A percentile compares a stretch with the other conserved stretches of the same genome.
These are phyloP conservation scores for Ogataea ganodermae DNA, from an alignment of 805 yeast genomes.

Conservation along the genomic window DNA sequence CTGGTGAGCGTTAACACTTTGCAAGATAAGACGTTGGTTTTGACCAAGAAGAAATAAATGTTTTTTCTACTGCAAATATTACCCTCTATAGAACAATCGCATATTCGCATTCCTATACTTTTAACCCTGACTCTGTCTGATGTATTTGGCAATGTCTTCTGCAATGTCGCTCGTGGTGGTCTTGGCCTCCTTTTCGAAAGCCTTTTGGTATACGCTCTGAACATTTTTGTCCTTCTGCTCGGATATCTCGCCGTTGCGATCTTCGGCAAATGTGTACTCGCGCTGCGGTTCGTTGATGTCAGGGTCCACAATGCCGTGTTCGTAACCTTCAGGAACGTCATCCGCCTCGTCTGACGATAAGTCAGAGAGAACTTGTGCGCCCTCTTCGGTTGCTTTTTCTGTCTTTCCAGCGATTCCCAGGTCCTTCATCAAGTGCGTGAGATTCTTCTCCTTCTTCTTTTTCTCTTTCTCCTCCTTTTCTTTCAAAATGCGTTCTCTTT, in stretches of 20 bases:
- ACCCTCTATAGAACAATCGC: conserved; percentile 2
- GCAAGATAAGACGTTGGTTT: conserved; percentile 23
- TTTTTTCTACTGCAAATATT: background rate
- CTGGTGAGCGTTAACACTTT: conserved; percentile 25
- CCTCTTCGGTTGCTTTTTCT: conserved; percentile 32
- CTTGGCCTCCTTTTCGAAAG: conserved; percentile 65
- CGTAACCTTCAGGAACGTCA: conserved; percentile 41
- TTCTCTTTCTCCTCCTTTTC: conserved; percentile 77
- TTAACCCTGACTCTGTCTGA: conserved; percentile 34
- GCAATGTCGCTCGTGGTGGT: conserved; percentile 66
- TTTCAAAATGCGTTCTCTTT: conserved; percentile 77
- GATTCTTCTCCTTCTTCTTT: conserved; percentile 66
- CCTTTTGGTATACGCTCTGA: conserved; percentile 71
- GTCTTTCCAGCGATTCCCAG: conserved; percentile 58
- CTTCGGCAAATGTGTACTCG: conserved; percentile 71
- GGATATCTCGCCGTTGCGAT: conserved; percentile 59
- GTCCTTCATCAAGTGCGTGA: conserved; percentile 80
- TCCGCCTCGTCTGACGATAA: conserved; percentile 38
- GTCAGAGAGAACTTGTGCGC: conserved; percentile 53
- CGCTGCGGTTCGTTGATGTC: conserved; percentile 44
- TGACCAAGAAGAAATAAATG: conserved; percentile 16
- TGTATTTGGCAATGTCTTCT: conserved; percentile 69
- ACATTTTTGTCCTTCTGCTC: conserved; percentile 50
- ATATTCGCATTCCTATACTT: conserved; percentile 5
- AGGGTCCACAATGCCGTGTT: conserved; percentile 49